Evolutionary conservation across 192 early-diverging fungal genomes (phyloP).

Genomic region (Coemansia umbellata): DNA sequence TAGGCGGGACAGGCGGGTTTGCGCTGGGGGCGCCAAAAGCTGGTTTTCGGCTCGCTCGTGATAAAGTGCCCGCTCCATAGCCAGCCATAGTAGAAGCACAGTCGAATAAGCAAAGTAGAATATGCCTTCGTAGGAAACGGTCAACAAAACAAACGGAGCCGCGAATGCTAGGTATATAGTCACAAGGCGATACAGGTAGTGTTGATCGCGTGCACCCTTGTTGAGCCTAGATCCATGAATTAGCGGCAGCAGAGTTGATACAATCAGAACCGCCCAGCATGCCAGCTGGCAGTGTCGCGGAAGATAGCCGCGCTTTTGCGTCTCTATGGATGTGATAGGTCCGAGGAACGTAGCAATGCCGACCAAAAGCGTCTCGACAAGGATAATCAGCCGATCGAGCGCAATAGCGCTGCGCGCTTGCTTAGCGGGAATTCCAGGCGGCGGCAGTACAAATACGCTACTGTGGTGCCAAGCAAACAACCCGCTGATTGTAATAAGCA

Average conservation of each 20-base stretch:
- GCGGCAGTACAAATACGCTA: conserved; percentile 31
- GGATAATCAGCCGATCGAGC: conserved; percentile 26
- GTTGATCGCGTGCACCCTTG: conserved; percentile 52
- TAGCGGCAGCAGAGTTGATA: conserved; percentile 39
- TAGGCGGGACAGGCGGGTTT: conserved; percentile 33
- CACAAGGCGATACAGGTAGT: conserved; percentile 74
- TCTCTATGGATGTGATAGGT: conserved; percentile 32
- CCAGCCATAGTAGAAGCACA: conserved; percentile 71
- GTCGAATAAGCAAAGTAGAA: conserved; percentile 83
- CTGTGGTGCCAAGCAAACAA: conserved; percentile 42
- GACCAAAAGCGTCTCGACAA: conserved; percentile 40
- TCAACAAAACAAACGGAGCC: conserved; percentile 80
- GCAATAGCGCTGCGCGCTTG: conserved; percentile 27
- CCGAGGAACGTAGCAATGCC: conserved; percentile 41
- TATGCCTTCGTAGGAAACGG: conserved; percentile 83
- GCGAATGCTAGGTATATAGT: conserved; percentile 86
- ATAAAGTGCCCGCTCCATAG: conserved; percentile 63
- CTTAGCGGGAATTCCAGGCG: conserved; percentile 16
- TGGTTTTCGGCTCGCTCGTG: conserved; percentile 39
- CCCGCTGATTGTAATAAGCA: conserved; percentile 37
- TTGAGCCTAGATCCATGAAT: conserved; percentile 45
- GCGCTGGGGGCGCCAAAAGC: conserved; percentile 26
- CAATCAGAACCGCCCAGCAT: conserved; percentile 44
- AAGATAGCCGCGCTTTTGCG: conserved; percentile 33
- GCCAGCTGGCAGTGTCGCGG: conserved; percentile 33